Percentiles rank a stretch among this genome's conserved stretches.
These are phyloP conservation scores for Pythium phragmiticola DNA, from an alignment of 352 stramenopile species.

Conservation along the genomic window DNA sequence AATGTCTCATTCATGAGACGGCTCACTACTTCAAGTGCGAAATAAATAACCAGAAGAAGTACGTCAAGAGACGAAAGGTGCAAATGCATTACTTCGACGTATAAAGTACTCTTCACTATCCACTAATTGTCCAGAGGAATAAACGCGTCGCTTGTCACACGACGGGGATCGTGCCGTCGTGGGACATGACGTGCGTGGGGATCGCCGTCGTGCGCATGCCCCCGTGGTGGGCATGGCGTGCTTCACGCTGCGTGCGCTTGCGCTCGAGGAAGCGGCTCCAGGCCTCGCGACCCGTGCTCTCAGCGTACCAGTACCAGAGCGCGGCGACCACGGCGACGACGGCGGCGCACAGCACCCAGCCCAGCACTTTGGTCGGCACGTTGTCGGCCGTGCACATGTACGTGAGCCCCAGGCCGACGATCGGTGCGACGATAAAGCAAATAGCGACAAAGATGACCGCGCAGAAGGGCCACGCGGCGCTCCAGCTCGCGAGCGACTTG, in stretches of 20 bases:
- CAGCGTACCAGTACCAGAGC: conserved; percentile 20
- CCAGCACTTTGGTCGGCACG: conserved; percentile 13
- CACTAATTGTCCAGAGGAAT: background rate
- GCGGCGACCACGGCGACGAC: conserved; percentile 2
- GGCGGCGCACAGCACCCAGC: conserved; percentile 21
- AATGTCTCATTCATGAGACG: too few species aligned
- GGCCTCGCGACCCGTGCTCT: conserved; percentile 21
- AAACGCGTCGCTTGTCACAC: conserved; percentile 28
- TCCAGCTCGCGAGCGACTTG: conserved; percentile 61
- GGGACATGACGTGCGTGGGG: conserved; percentile 8
- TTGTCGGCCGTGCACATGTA: conserved; percentile 31
- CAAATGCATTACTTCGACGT: background rate
- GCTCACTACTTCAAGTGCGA: too few species aligned
- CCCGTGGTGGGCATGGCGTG: conserved; percentile 3
- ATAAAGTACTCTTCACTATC: background rate
- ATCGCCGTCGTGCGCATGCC: conserved; percentile 2
- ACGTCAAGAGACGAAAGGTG: too few species aligned
- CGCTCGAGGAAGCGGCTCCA: conserved; percentile 28
- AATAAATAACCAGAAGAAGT: too few species aligned
- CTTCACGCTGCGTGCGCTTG: conserved; percentile 22
- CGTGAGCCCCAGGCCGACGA: conserved; percentile 25
- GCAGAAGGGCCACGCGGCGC: conserved; percentile 49
- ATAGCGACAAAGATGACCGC: conserved; percentile 53
- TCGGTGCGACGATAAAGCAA: conserved; percentile 42
- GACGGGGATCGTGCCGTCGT: conserved; percentile 25